Percentiles rank a stretch among this genome's conserved stretches.
These are phyloP conservation scores for Lactifluus echinatus DNA, from an alignment of 768 basidiomycete genomes.

Conservation along the genomic window DNA sequence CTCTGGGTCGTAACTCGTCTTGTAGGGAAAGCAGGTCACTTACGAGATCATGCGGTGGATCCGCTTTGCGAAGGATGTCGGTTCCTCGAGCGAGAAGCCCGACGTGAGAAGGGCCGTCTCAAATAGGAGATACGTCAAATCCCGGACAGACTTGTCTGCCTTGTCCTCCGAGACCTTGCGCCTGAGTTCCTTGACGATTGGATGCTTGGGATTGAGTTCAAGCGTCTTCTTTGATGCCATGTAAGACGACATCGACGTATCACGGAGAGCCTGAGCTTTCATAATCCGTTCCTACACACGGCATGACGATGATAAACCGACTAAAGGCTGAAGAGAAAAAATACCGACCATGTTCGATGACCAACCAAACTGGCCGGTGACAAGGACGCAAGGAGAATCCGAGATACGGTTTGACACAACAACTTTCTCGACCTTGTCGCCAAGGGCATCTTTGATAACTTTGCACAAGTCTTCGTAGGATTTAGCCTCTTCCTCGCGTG, in stretches of 20 bases:
- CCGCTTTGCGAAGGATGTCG: constrained; percentile 88
- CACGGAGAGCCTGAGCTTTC: constrained; percentile 96
- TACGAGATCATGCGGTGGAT: constrained; percentile 95
- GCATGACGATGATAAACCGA: neutral
- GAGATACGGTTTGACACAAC: constrained; percentile 95
- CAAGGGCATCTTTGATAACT: constrained; percentile 95
- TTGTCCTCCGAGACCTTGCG: constrained; percentile 94
- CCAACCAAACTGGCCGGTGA: constrained; percentile 99
- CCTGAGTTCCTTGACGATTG: constrained; percentile 94
- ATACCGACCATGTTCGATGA: constrained; percentile 89
- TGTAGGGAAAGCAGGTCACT: constrained; percentile 23
- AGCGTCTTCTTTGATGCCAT: constrained; percentile 99
- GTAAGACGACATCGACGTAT: constrained; percentile 97
- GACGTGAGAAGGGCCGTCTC: constrained; percentile 95
- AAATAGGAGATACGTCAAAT: constrained; percentile 91
- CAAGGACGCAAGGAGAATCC: constrained; percentile 93
- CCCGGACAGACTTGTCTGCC: constrained; percentile 96
- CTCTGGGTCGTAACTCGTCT: neutral
- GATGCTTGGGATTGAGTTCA: constrained; percentile 86
- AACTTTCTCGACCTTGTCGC: constrained; percentile 99
- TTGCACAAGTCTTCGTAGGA: constrained; percentile 85
- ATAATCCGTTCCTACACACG: constrained; percentile 79
- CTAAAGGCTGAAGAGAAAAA: neutral
- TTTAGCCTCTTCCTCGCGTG: constrained; percentile 75
- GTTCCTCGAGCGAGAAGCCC: constrained; percentile 93